Percentiles rank a stretch among this genome's conserved stretches.
Conservation (phyloP, 208 protist species). For the Leishmania tarentolae region DNA sequence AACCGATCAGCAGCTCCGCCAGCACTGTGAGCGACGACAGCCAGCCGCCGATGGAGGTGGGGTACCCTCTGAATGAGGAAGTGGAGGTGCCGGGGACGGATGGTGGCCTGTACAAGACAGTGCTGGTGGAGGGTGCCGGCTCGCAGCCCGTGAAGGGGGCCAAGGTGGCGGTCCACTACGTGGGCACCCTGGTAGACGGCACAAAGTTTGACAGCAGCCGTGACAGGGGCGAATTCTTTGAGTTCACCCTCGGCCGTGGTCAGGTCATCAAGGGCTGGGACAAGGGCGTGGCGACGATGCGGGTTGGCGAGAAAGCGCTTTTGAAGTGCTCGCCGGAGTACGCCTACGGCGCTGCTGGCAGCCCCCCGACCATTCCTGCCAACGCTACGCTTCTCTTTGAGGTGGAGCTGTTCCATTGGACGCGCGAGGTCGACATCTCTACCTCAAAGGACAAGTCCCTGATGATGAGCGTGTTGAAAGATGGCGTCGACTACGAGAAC, state of each 20-base stretch:
- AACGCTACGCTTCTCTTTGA: conserved; percentile 92
- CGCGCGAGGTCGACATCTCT: conserved; percentile 76
- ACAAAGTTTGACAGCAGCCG: conserved; percentile 90
- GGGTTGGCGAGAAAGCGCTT: conserved; percentile 84
- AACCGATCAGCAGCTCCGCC: conserved; percentile 14
- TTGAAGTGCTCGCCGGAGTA: conserved; percentile 78
- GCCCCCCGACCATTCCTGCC: conserved; percentile 81
- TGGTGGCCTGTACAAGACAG: conserved; percentile 77
- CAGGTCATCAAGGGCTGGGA: conserved; percentile 95
- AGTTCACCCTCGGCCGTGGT: conserved; percentile 84
- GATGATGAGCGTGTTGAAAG: conserved; percentile 72
- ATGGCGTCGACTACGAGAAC: conserved; percentile 82
- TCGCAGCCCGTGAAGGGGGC: conserved; percentile 70
- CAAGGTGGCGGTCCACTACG: conserved; percentile 91
- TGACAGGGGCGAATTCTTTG: conserved; percentile 81
- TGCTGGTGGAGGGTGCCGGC: conserved; percentile 78
- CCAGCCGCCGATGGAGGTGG: conserved; percentile 66
- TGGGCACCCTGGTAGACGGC: conserved; percentile 82
- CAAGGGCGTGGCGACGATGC: conserved; percentile 90
- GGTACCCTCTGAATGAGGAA: conserved; percentile 66
- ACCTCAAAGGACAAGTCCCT: conserved; percentile 70
- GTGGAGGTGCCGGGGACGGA: conserved; percentile 80
- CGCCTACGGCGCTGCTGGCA: conserved; percentile 81
- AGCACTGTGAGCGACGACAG: conserved; percentile 61
- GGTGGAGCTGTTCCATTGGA: conserved; percentile 89